Evolutionary conservation across 331 rosid species (phyloP), one percentile per base, ranked within the genome.

Genomic region (Telfairia occidentalis): DNA sequence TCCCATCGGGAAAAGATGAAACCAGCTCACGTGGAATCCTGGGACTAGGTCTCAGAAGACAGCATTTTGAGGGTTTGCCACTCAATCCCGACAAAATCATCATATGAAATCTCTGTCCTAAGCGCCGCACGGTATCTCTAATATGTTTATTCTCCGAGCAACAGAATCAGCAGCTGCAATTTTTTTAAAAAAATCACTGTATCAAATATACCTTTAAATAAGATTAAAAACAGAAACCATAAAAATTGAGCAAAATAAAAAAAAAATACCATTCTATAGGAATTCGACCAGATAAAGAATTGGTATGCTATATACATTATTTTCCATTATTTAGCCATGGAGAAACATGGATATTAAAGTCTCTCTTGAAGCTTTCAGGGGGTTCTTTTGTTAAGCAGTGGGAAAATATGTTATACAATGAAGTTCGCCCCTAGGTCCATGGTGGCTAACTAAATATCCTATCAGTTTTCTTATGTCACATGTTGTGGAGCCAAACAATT

Each of bases 81-180:
- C 86, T 81, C 82, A 91, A 75, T 61, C 97, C 96, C 53, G 86
- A 84, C 15, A 82, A 69, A 65, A 82, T 59, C 97, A 91, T 94
- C 46, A 24, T 75, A 3, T 7, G 34, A 23, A 64, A 59, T 71
- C 24, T 32, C 29, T 12, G 52, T 9, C 29, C 54, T 77, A 18
- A 24, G 32, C 49, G 42, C 23, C 48, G 12, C 19, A 61, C 59
- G 19, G 18, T 63, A 35, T 34, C 45, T 32, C 70, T 18, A 54
- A 63, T 71, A 26, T 38, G 76, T 73, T 75, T 73, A 9, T 21
- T 5, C 67, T 74, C 53, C 63, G 8, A 69, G 35, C 53, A 15
- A 70, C 75, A 46, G 28, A 71, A 67, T 75, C 76, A 76, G 75
- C 49, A 58, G 67, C 85, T 37, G 78, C 50, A 61, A 37, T 23